A percentile compares a stretch with the other conserved stretches of the same genome.
Conservation (phyloP, 2,329 filamentous ascomycete species). For the Stagonosporopsis cucurbitacearum region DNA sequence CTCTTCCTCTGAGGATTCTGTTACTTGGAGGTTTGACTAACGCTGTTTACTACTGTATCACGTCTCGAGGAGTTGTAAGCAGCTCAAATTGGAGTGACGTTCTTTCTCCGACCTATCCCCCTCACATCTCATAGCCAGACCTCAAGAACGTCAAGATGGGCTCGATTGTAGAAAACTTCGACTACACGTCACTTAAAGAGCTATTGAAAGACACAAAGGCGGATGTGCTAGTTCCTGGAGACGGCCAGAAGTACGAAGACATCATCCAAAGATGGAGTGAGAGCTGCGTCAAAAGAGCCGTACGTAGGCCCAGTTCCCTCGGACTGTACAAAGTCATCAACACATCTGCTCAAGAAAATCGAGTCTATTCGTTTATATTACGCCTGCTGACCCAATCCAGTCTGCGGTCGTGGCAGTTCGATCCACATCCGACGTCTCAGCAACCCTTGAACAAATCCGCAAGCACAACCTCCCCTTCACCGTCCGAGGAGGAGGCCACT, state of each 20-base stretch:
- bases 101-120: background rate
- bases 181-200: constrained; percentile 29
- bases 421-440: constrained; percentile 19
- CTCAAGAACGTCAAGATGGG: constrained; percentile 13
- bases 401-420: constrained; percentile 21
- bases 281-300: constrained; percentile 21
- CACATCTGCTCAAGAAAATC: background rate
- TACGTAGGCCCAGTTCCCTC: constrained; percentile 3
- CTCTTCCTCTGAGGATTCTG: background rate
- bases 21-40: background rate
- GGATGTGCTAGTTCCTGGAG: constrained; percentile 17
- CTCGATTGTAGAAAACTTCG: constrained; percentile 14
- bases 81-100: background rate
- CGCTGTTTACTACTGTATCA: background rate
- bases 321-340: background rate
- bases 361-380: background rate
- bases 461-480: constrained; percentile 55
- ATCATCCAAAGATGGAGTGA: constrained; percentile 29
- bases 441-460: constrained; percentile 31
- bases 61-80: background rate
- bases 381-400: background rate
- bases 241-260: constrained; percentile 21
- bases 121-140: background rate
- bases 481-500: constrained; percentile 64
- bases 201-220: constrained; percentile 20